phyloP scores from a whole-genome alignment of 192 early-diverging fungal species.

The Funneliformis mosseae region DNA sequence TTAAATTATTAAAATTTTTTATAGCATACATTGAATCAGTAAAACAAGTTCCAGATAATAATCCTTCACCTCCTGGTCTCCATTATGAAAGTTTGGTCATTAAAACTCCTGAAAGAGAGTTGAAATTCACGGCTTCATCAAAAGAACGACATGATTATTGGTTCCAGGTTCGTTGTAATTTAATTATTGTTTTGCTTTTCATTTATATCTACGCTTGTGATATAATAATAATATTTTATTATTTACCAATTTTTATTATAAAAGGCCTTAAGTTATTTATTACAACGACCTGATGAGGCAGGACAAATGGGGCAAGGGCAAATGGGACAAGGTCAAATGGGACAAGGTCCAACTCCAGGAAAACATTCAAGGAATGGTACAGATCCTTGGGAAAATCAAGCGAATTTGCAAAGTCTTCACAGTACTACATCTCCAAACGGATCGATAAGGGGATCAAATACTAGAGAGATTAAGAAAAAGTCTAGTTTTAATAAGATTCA shows the following conservation, averaged over 20 bases:
- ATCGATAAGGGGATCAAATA: neutral
- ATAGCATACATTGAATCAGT: conserved; percentile 70
- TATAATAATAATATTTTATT: too few relatives aligned
- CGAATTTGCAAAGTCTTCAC: neutral
- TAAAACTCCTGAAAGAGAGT: conserved; percentile 66
- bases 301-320: conserved; percentile 6
- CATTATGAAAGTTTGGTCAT: conserved; percentile 65
- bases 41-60: conserved; percentile 53
- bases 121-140: conserved; percentile 71
- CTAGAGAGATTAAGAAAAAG: neutral
- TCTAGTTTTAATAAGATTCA: conserved; percentile 29
- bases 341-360: conserved; percentile 9
- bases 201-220: neutral
- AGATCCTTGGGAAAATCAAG: conserved; percentile 27
- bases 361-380: neutral
- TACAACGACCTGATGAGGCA: neutral
- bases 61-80: conserved; percentile 40
- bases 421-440: conserved; percentile 10
- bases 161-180: conserved; percentile 55
- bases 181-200: neutral
- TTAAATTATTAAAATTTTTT: conserved; percentile 26
- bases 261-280: conserved; percentile 24
- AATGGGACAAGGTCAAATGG: neutral
- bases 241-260: neutral
- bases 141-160: conserved; percentile 72